A percentile compares a stretch with the other conserved stretches of the same genome.
These are phyloP conservation scores for Pseudonitzschia multiseries DNA, from an alignment of 108 stramenopile genomes.

Conservation along the genomic window DNA sequence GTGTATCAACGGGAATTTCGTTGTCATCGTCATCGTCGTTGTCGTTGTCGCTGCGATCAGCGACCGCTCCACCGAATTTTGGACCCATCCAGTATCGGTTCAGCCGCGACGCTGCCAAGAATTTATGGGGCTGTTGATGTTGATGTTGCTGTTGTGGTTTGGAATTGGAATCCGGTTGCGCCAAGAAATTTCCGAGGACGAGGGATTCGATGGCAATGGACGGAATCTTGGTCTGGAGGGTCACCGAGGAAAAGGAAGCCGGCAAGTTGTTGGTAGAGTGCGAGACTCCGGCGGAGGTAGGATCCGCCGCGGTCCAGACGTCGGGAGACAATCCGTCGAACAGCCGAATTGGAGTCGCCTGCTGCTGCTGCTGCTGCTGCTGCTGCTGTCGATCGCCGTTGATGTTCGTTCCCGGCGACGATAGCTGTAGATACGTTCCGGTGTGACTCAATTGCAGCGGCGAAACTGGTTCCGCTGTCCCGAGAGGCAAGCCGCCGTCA, in stretches of 20 bases:
- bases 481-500: background rate
- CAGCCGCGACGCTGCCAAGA: slow-evolving; percentile 35
- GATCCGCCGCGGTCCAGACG: background rate
- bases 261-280: background rate
- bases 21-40: slow-evolving; percentile 4
- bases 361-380: background rate
- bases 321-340: slow-evolving; percentile 9
- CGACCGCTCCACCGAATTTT: slow-evolving; percentile 17
- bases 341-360: background rate
- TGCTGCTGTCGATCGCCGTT: background rate
- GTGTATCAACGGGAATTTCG: slow-evolving; percentile 46
- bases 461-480: background rate
- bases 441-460: background rate
- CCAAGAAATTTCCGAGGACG: background rate
- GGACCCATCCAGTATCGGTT: slow-evolving; percentile 58
- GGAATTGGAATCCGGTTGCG: background rate
- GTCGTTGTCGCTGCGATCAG: background rate
- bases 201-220: slow-evolving; percentile 1
- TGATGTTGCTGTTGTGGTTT: background rate
- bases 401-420: background rate
- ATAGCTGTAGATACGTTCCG: background rate
- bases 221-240: slow-evolving; percentile 3
- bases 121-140: slow-evolving; percentile 9
- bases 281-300: background rate
- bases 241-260: slow-evolving; percentile 4